Evolutionary conservation across 495 filamentous ascomycete species (phyloP), one percentile per base, ranked within the genome.

Genomic region (Penicilliopsis zonata): DNA sequence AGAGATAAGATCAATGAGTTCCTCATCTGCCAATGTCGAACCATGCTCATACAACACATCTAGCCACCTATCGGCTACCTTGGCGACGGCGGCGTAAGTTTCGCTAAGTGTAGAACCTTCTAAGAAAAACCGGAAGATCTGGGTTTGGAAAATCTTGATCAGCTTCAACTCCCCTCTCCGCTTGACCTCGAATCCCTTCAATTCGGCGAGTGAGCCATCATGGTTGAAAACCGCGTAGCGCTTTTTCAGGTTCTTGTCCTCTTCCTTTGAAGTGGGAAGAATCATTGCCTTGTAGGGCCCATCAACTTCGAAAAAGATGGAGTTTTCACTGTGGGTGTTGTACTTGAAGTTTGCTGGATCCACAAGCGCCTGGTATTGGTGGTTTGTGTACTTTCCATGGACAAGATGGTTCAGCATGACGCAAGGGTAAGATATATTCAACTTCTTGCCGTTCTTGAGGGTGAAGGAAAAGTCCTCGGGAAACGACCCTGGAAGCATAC

Each of bases 401-500:
- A 99, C 92, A 2, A 96, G 76, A 50, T 96, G 92, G 55, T 99
- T 99, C 52, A 99, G 70, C 90, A 99, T 99, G 41, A 95, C 87
- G 58, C 90, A 99, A 21, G 90, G 90, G 46, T 96, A 99, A 0
- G 92, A 96, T 34, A 99, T 87, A 10, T 82, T 65, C 35, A 95
- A 49, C 47, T 95, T 96, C 67, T 94, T 96, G 35, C 90, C 92
- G 45, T 86, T 90, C 50, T 86, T 86, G 32, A 96, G 55, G 31
- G 76, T 86, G 65, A 99, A 99, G 5, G 78, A 72, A 52, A 95
- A 93, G 53, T 99, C 94, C 46, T 99, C 90, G 0, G 90, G 90
- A 47, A 99, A 99, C 0, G 84, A 87, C 2, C 85, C 90, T 0
- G 90, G 90, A 44, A 99, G 69, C 74, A 99, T 99, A 67, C 90